Evolutionary conservation across 495 filamentous ascomycete species (phyloP).

Genomic region (Penicillium odoratum): DNA sequence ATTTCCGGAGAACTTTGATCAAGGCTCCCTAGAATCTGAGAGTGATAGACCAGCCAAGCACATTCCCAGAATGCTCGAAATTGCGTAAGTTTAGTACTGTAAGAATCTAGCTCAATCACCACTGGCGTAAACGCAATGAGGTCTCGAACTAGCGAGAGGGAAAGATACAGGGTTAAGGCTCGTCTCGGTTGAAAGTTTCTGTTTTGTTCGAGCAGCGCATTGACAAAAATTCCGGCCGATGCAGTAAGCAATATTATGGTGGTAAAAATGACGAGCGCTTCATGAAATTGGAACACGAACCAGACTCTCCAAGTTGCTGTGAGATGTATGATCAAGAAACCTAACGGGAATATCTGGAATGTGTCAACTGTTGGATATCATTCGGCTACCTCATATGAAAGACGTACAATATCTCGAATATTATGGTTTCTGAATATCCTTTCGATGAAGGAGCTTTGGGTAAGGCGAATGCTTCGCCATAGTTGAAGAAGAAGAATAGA

Average conservation of each 20-base stretch:
- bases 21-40: not conserved
- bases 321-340: not conserved
- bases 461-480: not conserved
- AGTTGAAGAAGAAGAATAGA: not conserved
- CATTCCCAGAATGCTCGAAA: not conserved
- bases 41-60: not conserved
- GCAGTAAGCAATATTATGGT: not conserved
- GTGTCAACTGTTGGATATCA: not conserved
- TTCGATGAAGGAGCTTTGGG: not conserved
- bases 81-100: not conserved
- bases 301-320: not conserved
- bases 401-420: not conserved
- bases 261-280: not conserved
- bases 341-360: not conserved
- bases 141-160: not conserved
- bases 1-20: not conserved
- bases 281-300: not conserved
- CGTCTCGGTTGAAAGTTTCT: not conserved
- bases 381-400: not conserved
- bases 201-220: not conserved
- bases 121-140: not conserved
- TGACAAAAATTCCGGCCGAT: not conserved
- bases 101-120: not conserved
- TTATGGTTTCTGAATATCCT: not conserved
- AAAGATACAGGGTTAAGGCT: not conserved